Conservation (phyloP, 805 yeast species). For the Ogataea methanolica region DNA sequence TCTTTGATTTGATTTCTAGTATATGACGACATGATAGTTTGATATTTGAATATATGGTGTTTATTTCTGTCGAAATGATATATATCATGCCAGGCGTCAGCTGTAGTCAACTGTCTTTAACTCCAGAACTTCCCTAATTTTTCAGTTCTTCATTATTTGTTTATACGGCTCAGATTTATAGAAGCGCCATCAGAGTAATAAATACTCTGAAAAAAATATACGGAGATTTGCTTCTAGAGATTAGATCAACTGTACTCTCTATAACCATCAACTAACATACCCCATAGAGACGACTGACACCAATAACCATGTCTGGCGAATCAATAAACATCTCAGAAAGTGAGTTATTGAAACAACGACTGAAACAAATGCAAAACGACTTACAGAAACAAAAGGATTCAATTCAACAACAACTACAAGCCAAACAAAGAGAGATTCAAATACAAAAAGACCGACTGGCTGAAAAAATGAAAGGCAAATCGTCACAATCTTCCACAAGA, state of each 20-base stretch:
- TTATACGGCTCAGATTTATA: no score
- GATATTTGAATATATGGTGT: no score
- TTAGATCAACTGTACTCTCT: no score
- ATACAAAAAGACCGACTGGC: constrained; percentile 4
- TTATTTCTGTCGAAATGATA: no score
- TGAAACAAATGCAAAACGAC: constrained; percentile 17
- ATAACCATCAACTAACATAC: no score
- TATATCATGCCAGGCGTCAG: no score
- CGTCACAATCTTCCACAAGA: neutral
- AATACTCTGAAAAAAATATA: no score
- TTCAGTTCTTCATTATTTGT: neutral
- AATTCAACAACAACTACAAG: constrained; percentile 14
- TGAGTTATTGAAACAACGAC: constrained; percentile 13
- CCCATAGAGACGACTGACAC: no score
- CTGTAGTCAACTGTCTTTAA: neutral
- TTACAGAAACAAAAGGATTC: constrained; percentile 13
- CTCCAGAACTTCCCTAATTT: neutral
- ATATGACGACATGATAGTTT: constrained; percentile 12
- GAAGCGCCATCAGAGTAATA: no score
- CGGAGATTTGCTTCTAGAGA: no score
- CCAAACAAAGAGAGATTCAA: constrained; percentile 9
- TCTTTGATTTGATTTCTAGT: constrained; percentile 21
- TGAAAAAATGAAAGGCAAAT: neutral
- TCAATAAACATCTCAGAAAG: constrained; percentile 14
- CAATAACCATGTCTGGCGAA: neutral